Evolutionary conservation across 1,284 basidiomycete genomes (phyloP).

Genomic region (Marasmius fiardii): DNA sequence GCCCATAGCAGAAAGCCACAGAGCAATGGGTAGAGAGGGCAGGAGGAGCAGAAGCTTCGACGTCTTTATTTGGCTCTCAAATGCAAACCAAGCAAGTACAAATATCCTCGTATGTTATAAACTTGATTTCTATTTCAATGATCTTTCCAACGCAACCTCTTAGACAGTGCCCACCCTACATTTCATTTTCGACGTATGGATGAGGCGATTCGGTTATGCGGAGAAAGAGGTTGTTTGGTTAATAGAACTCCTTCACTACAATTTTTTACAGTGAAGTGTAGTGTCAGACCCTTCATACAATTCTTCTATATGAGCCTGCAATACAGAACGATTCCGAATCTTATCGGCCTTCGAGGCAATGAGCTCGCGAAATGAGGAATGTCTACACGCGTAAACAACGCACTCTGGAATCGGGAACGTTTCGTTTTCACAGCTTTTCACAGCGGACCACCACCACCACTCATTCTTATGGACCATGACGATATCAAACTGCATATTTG

Average conservation of each 20-base stretch:
- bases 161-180: conserved; percentile 74
- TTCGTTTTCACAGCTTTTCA: background rate
- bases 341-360: too few relatives aligned
- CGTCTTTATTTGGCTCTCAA: background rate
- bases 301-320: conserved; percentile 1
- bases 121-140: too few relatives aligned
- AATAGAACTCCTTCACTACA: conserved; percentile 56
- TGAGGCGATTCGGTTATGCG: conserved; percentile 75
- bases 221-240: conserved; percentile 52
- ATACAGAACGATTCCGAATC: too few relatives aligned
- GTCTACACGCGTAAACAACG: too few relatives aligned
- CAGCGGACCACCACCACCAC: background rate
- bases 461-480: background rate
- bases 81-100: conserved; percentile 6
- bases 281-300: conserved; percentile 76
- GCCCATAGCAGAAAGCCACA: conserved; percentile 8
- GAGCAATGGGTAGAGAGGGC: background rate
- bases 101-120: conserved; percentile 14
- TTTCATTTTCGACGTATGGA: conserved; percentile 34
- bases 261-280: conserved; percentile 49
- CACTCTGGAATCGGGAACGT: too few relatives aligned
- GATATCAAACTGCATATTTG: conserved; percentile 54
- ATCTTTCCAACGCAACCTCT: conserved; percentile 50
- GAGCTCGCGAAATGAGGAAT: too few relatives aligned
- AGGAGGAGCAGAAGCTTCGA: background rate